A percentile compares a stretch with the other conserved stretches of the same genome.
These are phyloP conservation scores for Rosa hybrid DNA, from an alignment of 331 rosid species.

Conservation along the genomic window DNA sequence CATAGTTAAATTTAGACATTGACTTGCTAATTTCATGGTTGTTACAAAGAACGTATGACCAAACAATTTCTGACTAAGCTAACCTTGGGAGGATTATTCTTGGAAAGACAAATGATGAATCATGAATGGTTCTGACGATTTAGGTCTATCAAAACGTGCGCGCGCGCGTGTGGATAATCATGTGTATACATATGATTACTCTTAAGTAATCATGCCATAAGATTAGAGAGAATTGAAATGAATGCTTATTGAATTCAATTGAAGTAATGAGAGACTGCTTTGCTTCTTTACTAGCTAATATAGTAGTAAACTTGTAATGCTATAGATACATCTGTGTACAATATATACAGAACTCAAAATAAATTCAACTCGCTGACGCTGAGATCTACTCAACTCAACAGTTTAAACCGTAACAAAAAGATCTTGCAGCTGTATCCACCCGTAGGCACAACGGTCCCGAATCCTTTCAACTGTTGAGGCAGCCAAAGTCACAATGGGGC, in stretches of 20 bases:
- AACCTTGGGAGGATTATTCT: too few relatives aligned
- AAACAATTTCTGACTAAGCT: too few relatives aligned
- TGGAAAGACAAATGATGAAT: too few relatives aligned
- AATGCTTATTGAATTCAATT: too few relatives aligned
- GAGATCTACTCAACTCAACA: neutral
- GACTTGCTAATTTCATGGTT: too few relatives aligned
- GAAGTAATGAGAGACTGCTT: neutral
- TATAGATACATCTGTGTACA: neutral
- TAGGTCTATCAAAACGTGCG: too few relatives aligned
- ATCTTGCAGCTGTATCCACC: constrained; percentile 78
- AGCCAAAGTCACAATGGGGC: constrained; percentile 58
- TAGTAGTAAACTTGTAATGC: neutral
- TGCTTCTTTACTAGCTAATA: neutral
- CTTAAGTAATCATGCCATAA: neutral
- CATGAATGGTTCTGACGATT: too few relatives aligned
- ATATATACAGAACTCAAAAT: neutral
- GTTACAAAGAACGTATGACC: too few relatives aligned
- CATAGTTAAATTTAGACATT: too few relatives aligned
- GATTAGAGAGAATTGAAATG: neutral
- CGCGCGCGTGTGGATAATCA: too few relatives aligned
- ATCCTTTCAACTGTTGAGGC: constrained; percentile 58
- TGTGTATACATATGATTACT: too few relatives aligned
- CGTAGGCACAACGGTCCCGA: constrained; percentile 79
- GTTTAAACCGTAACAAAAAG: constrained; percentile 49
- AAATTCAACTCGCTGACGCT: neutral